Base-by-base conservation (phyloP, 805 yeast genomes). In the Nakazawaea ishiwadae region DNA sequence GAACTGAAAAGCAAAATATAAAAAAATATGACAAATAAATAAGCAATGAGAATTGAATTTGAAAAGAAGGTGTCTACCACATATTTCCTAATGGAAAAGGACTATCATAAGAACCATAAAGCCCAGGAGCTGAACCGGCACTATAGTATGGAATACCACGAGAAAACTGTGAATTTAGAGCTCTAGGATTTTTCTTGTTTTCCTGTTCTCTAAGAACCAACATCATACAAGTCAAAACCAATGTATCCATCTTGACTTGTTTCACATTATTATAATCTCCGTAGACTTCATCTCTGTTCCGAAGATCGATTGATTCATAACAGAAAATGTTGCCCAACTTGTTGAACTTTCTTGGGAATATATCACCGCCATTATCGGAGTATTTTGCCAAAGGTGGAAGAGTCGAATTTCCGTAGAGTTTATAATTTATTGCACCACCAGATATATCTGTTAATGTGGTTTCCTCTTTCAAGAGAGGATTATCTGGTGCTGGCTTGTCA, bases 151-250 rank as follows among this genome's bases (percentile, higher is more conserved):
- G 36, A 11, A 29, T 8, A 1, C 35, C 34, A 4, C 45, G 18
- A 5, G 39, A 18, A 15, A 42, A 30, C 19, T 28, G 37, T 2
- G 42, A 12, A 27, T 15, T 28, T 14, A 34, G n/a, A 6, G 36
- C 16, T n/a, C 44, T 35, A 9, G 45, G 44, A 24, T 45, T 41
- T 35, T 46, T 48, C 38, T 41, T 45, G 20, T 27, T 30, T 19
- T 48, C 51, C 17, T 46, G 49, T 31, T 48, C 51, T n/a, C 47
- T 39, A 20, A 48, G 35, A 2, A 40, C 49, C 11, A 48, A 23
- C 26, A 43, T 15, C 49, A 48, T 46, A 23, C 44, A 35, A 9
- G 43, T 31, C 11, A 48, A 12, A 14, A 48, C 46, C 46, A 40
- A 30, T 2, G 48, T 34, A 35, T 48, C 51, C n/a, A 28, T 12